A percentile compares a stretch with the other conserved stretches of the same genome.
phyloP scores from a whole-genome alignment of 208 protist genomes.

The Acanthamoeba triangularis region DNA sequence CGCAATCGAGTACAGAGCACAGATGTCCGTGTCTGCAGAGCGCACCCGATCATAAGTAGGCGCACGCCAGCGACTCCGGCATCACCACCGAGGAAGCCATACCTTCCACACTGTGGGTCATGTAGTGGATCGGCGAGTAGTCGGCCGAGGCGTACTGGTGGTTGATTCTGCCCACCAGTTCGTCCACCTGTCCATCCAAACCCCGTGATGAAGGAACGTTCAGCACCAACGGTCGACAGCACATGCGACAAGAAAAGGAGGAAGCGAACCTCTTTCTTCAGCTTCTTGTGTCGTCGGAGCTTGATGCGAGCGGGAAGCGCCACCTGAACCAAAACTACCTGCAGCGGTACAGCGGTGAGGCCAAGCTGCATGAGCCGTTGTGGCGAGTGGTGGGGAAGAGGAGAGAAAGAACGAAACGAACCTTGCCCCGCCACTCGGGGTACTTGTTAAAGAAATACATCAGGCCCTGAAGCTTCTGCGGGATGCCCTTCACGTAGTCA shows the following conservation, averaged over 20 bases:
- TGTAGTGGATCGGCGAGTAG: conserved; percentile 60
- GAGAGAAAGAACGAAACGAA: not conserved
- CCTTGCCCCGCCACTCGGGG: conserved; percentile 61
- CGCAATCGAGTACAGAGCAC: conserved; percentile 52
- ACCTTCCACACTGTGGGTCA: conserved; percentile 33
- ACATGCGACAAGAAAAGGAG: not conserved
- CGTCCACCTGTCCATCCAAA: not conserved
- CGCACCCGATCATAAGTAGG: not conserved
- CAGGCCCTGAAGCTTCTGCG: conserved; percentile 40
- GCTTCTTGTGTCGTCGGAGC: conserved; percentile 39
- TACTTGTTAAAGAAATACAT: conserved; percentile 59
- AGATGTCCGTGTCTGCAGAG: conserved; percentile 20
- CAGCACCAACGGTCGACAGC: not conserved
- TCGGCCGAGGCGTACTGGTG: conserved; percentile 42
- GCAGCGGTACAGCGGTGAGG: not conserved
- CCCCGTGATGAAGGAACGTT: not conserved
- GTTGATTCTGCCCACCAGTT: conserved; percentile 63
- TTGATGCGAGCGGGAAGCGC: conserved; percentile 57
- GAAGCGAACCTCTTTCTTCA: conserved; percentile 64
- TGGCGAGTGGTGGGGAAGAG: not conserved
- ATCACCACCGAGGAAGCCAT: not conserved
- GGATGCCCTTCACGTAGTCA: conserved; percentile 49
- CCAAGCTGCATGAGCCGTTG: not conserved
- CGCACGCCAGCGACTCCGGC: not conserved
- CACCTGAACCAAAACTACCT: conserved; percentile 64